Evolutionary conservation across 371 early-diverging fungal genomes (phyloP).

Genomic region (Coemansia sp.): DNA sequence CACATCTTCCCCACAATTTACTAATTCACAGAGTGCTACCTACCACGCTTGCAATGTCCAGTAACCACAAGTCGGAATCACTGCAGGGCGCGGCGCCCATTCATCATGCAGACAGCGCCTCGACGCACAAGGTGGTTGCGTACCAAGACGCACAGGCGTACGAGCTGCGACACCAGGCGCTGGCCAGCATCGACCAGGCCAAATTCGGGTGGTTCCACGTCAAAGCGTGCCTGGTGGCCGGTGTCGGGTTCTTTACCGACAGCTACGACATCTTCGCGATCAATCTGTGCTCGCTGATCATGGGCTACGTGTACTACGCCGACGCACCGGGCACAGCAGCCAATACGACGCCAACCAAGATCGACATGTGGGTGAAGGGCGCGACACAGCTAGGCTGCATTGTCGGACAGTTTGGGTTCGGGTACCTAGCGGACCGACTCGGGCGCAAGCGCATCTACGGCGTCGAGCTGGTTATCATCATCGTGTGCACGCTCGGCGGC

Average conservation of each 20-base stretch:
- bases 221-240: slow-evolving; percentile 79
- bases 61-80: slow-evolving; percentile 4
- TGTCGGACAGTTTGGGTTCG: slow-evolving; percentile 84
- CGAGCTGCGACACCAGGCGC: slow-evolving; percentile 47
- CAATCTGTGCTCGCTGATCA: slow-evolving; percentile 75
- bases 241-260: slow-evolving; percentile 87
- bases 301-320: slow-evolving; percentile 73
- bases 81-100: neutral
- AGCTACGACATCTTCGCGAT: slow-evolving; percentile 88
- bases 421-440: slow-evolving; percentile 78
- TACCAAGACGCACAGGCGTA: slow-evolving; percentile 7
- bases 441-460: slow-evolving; percentile 89
- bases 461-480: slow-evolving; percentile 79
- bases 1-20: too few species aligned
- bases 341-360: slow-evolving; percentile 60
- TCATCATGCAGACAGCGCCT: slow-evolving; percentile 7
- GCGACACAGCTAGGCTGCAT: slow-evolving; percentile 81
- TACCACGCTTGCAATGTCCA: neutral
- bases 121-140: neutral
- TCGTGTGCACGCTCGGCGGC: slow-evolving; percentile 76
- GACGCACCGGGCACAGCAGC: slow-evolving; percentile 46
- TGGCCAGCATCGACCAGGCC: slow-evolving; percentile 56
- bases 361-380: slow-evolving; percentile 78
- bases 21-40: too few species aligned
- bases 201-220: slow-evolving; percentile 77